Conservation (phyloP, 176 grass and related monocot species). For the Zea luxurians region DNA sequence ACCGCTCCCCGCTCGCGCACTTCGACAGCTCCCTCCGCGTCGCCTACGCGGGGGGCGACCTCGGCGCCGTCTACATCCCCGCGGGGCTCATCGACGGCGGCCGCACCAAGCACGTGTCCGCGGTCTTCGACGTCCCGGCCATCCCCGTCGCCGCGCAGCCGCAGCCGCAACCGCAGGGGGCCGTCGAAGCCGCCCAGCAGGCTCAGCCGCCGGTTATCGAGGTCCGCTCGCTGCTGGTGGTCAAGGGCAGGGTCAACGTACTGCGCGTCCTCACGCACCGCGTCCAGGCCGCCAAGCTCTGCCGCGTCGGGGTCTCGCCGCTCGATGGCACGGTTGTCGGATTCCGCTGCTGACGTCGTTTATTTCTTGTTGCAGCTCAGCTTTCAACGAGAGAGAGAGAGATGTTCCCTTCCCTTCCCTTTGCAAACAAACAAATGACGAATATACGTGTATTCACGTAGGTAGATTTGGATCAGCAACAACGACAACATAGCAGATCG, state of each 20-base stretch:
- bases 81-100: slow-evolving; percentile 77
- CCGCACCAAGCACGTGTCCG: slow-evolving; percentile 57
- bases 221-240: slow-evolving; percentile 69
- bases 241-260: slow-evolving; percentile 75
- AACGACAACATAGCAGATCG: too few relatives aligned
- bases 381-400: too few relatives aligned
- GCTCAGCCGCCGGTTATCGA: slow-evolving; percentile 43
- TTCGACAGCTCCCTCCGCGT: slow-evolving; percentile 88
- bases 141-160: slow-evolving; percentile 34
- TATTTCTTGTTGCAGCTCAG: too few relatives aligned
- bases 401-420: too few relatives aligned
- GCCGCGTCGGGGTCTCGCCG: slow-evolving; percentile 64
- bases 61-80: slow-evolving; percentile 86
- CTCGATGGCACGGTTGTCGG: slow-evolving; percentile 61
- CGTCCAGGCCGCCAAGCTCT: slow-evolving; percentile 61
- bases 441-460: too few relatives aligned
- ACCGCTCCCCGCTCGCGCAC: slow-evolving; percentile 75
- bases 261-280: slow-evolving; percentile 77
- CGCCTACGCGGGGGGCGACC: slow-evolving; percentile 64
- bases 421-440: too few relatives aligned
- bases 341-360: slow-evolving; percentile 49
- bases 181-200: not conserved
- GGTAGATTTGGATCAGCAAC: too few relatives aligned
- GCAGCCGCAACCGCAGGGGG: not conserved
- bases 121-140: slow-evolving; percentile 71